These are phyloP conservation scores for Aspergillus hortae DNA, from an alignment of 2,329 filamentous ascomycete genomes.

Conservation along the genomic window DNA sequence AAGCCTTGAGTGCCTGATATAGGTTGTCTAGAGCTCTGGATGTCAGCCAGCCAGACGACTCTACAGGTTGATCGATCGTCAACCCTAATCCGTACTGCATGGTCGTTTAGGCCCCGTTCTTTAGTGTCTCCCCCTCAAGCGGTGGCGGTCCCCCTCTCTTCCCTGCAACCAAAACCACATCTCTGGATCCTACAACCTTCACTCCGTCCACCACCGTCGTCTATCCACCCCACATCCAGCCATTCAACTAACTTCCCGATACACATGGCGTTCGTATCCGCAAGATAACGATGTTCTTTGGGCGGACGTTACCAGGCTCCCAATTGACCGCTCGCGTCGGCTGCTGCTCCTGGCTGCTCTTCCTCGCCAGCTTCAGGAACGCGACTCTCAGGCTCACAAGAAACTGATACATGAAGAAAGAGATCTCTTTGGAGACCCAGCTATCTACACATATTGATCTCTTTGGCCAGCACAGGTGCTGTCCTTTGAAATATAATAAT, in stretches of 20 bases:
- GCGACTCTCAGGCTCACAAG: neutral
- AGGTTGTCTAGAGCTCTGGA: neutral
- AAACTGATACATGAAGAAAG: too few relatives aligned
- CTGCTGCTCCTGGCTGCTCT: conserved; percentile 5
- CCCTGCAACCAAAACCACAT: conserved; percentile 28
- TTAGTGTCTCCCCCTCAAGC: neutral
- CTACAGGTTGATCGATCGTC: too few relatives aligned
- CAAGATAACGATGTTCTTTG: conserved; percentile 11
- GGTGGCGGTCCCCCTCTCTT: conserved; percentile 5
- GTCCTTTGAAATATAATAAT: too few relatives aligned
- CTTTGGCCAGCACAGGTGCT: too few relatives aligned
- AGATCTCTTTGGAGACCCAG: too few relatives aligned
- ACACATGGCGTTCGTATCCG: neutral
- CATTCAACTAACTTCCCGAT: neutral
- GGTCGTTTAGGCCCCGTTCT: neutral
- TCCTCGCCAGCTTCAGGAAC: neutral
- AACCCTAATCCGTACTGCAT: too few relatives aligned
- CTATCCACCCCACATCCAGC: neutral
- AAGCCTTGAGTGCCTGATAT: neutral
- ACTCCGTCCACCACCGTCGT: neutral
- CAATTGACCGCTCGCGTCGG: conserved; percentile 3
- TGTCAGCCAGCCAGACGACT: too few relatives aligned
- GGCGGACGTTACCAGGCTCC: conserved; percentile 1
- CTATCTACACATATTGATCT: too few relatives aligned
- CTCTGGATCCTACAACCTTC: conserved; percentile 14